Evolutionary conservation across 352 stramenopile genomes (phyloP).

Genomic region (Phytophthora europaea): DNA sequence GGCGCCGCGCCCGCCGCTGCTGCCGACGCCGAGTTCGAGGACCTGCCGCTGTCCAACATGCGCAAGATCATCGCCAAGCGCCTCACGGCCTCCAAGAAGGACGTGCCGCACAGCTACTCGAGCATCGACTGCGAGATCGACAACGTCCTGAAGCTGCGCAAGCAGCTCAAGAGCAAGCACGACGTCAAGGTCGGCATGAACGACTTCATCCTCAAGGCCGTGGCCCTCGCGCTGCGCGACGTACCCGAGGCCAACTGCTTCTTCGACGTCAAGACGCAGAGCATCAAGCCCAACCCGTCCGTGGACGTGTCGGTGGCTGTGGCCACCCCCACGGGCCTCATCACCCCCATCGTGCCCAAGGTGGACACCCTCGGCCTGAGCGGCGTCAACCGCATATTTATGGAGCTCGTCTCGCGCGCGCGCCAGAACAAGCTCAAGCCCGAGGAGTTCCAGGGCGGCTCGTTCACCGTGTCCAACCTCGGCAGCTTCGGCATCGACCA

Average conservation of each 20-base stretch:
- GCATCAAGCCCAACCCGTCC: slow-evolving; percentile 85
- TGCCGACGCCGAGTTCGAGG: slow-evolving; percentile 68
- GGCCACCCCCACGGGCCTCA: slow-evolving; percentile 97
- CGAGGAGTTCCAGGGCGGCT: slow-evolving; percentile 99
- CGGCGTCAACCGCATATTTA: slow-evolving; percentile 96
- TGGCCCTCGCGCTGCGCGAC: slow-evolving; percentile 97
- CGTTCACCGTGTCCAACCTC: slow-evolving; percentile 99
- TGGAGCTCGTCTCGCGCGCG: slow-evolving; percentile 97
- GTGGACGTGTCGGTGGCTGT: slow-evolving; percentile 99
- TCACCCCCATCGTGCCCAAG: slow-evolving; percentile 98
- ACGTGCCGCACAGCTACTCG: slow-evolving; percentile 98
- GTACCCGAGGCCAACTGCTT: slow-evolving; percentile 95
- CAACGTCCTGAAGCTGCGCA: slow-evolving; percentile 90
- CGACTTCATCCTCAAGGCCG: slow-evolving; percentile 99
- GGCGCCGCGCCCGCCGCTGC: slow-evolving; percentile 10
- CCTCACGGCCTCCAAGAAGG: slow-evolving; percentile 97
- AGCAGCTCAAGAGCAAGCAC: slow-evolving; percentile 93
- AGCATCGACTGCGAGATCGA: slow-evolving; percentile 98
- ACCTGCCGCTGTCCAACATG: slow-evolving; percentile 96
- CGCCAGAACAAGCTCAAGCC: slow-evolving; percentile 98
- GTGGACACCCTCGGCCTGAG: slow-evolving; percentile 96
- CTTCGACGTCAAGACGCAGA: slow-evolving; percentile 69
- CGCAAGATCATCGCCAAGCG: slow-evolving; percentile 99
- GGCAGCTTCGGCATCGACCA: slow-evolving; percentile 98
- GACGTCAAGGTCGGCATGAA: slow-evolving; percentile 99